phyloP scores from a whole-genome alignment of 2,329 filamentous ascomycete genomes.

The Hirsutella minnesotensis region DNA sequence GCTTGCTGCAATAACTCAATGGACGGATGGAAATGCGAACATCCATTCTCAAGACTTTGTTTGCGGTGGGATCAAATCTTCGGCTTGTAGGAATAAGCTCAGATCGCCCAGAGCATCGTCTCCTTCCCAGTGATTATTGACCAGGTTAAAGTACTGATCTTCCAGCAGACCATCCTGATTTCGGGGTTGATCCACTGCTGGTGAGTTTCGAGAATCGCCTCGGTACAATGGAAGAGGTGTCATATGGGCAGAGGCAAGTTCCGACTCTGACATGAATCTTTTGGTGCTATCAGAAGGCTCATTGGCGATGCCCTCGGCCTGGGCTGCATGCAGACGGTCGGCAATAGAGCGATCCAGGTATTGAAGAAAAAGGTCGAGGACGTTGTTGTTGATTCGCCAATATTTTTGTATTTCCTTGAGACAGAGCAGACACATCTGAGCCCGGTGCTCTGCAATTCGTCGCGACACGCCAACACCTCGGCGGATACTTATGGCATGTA shows the following conservation, averaged over 20 bases:
- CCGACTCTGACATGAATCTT: conserved; percentile 1
- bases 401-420: conserved; percentile 27
- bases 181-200: conserved; percentile 6
- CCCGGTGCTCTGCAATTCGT: conserved; percentile 23
- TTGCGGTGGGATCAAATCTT: conserved; percentile 14
- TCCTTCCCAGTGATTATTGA: conserved; percentile 22
- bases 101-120: conserved; percentile 22
- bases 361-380: conserved; percentile 24
- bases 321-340: conserved; percentile 17
- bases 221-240: conserved; percentile 1
- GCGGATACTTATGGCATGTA: conserved; percentile 23
- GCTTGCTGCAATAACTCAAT: no score
- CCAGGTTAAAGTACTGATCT: conserved; percentile 22
- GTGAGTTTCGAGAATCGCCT: conserved; percentile 2
- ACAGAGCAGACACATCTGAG: conserved; percentile 24
- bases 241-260: not conserved
- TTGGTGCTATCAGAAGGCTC: conserved; percentile 1
- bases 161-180: conserved; percentile 16
- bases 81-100: conserved; percentile 19
- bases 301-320: conserved; percentile 3
- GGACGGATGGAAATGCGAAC: no score
- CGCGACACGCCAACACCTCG: conserved; percentile 19
- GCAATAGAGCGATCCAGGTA: conserved; percentile 26
- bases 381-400: conserved; percentile 27
- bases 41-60: conserved; percentile 8